Evolutionary conservation across 768 basidiomycete genomes (phyloP).

Genomic region (Psilocybe cubensis): DNA sequence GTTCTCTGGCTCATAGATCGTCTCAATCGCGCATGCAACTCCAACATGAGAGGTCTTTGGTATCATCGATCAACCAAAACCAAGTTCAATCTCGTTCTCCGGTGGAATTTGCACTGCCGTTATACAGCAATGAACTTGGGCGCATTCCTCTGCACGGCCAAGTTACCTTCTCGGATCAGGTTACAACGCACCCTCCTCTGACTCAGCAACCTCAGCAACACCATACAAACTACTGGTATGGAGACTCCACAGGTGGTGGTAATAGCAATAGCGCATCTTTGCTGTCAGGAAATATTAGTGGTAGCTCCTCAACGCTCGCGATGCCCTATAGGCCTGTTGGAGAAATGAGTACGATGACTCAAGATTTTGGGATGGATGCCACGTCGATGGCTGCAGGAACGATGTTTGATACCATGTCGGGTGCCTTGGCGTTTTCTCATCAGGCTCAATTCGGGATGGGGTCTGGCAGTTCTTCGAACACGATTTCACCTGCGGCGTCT

Average conservation of each 20-base stretch:
- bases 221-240: slow-evolving; percentile 10
- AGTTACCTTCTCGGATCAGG: slow-evolving; percentile 26
- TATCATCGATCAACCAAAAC: background rate
- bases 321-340: background rate
- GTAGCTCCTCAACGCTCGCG: background rate
- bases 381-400: slow-evolving; percentile 19
- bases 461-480: background rate
- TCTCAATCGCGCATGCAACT: background rate
- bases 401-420: slow-evolving; percentile 28
- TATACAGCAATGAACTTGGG: slow-evolving; percentile 66
- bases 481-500: background rate
- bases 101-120: slow-evolving; percentile 42
- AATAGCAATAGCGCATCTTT: background rate
- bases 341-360: slow-evolving; percentile 22
- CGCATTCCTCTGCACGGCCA: slow-evolving; percentile 48
- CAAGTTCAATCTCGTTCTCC: slow-evolving; percentile 1
- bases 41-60: background rate
- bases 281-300: background rate
- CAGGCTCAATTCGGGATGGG: background rate
- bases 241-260: background rate
- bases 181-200: slow-evolving; percentile 5
- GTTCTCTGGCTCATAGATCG: background rate
- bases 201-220: slow-evolving; percentile 5
- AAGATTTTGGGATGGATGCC: slow-evolving; percentile 23
- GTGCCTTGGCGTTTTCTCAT: slow-evolving; percentile 5